These are phyloP conservation scores for Thalassiosira hispida DNA, from an alignment of 352 stramenopile species.

Conservation along the genomic window DNA sequence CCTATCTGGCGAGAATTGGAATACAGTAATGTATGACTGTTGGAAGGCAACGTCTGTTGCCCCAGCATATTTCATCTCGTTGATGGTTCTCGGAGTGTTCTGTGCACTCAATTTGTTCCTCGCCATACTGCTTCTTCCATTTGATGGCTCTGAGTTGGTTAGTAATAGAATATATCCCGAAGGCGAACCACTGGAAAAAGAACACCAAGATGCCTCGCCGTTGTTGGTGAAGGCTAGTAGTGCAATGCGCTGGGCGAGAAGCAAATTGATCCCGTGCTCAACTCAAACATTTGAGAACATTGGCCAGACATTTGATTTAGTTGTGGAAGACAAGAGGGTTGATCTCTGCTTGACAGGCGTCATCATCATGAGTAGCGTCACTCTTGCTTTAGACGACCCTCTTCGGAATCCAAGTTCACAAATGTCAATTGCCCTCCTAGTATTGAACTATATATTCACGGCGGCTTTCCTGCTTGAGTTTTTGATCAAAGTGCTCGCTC, in stretches of 20 bases:
- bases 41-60: constrained; percentile 82
- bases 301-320: constrained; percentile 4
- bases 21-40: constrained; percentile 92
- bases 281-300: background rate
- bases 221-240: background rate
- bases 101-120: constrained; percentile 94
- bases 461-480: constrained; percentile 67
- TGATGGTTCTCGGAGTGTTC: constrained; percentile 90
- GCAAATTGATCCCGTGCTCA: background rate
- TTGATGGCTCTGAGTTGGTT: constrained; percentile 69
- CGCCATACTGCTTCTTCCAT: constrained; percentile 91
- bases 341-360: constrained; percentile 53
- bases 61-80: constrained; percentile 86
- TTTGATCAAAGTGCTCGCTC: constrained; percentile 68
- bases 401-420: constrained; percentile 61
- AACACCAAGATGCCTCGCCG: background rate
- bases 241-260: background rate
- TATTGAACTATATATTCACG: constrained; percentile 62
- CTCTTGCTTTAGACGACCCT: constrained; percentile 65
- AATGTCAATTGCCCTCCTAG: constrained; percentile 19
- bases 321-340: constrained; percentile 52
- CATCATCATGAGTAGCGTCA: constrained; percentile 66
- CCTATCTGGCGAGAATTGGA: constrained; percentile 94
- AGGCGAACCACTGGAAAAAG: constrained; percentile 5
- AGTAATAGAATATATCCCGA: constrained; percentile 33